A percentile compares a stretch with the other conserved stretches of the same genome.
These are phyloP conservation scores for Bromus sterilis DNA, from an alignment of 176 grass and related monocot genomes.

Conservation along the genomic window DNA sequence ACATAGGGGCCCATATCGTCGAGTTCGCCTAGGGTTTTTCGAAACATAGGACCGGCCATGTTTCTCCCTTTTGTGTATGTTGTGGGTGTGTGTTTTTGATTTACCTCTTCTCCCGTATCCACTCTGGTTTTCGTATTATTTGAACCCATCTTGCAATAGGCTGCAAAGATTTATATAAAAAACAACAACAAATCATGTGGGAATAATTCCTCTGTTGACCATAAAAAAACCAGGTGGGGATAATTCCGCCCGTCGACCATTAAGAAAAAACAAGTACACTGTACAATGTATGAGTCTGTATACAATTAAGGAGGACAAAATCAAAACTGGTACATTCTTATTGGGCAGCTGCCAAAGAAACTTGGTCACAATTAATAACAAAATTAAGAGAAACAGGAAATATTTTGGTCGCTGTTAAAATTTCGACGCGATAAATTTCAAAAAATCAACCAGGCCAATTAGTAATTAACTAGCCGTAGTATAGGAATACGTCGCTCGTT, in stretches of 20 bases:
- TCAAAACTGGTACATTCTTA: not conserved
- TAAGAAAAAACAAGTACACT: not conserved
- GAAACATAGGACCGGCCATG: no score
- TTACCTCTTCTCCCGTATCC: no score
- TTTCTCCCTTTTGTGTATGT: no score
- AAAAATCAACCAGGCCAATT: not conserved
- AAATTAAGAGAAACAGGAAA: not conserved
- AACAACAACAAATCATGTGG: no score
- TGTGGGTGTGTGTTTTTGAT: no score
- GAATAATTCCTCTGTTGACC: not conserved
- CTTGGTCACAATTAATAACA: not conserved
- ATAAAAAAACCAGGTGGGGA: no score
- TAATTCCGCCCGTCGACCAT: no score
- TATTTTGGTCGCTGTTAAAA: slow-evolving; percentile 24
- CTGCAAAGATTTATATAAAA: no score
- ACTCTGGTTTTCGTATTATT: no score
- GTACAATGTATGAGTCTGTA: not conserved
- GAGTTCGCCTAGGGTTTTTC: no score
- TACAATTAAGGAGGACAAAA: not conserved
- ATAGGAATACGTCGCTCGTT: not conserved
- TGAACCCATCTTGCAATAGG: no score
- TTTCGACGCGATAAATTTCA: slow-evolving; percentile 9
- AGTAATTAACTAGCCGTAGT: slow-evolving; percentile 7
- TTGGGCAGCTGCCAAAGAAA: not conserved
- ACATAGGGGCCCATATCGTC: no score